Conservation (phyloP, 768 basidiomycete species). For the Leucocoprinus birnbaumii region DNA sequence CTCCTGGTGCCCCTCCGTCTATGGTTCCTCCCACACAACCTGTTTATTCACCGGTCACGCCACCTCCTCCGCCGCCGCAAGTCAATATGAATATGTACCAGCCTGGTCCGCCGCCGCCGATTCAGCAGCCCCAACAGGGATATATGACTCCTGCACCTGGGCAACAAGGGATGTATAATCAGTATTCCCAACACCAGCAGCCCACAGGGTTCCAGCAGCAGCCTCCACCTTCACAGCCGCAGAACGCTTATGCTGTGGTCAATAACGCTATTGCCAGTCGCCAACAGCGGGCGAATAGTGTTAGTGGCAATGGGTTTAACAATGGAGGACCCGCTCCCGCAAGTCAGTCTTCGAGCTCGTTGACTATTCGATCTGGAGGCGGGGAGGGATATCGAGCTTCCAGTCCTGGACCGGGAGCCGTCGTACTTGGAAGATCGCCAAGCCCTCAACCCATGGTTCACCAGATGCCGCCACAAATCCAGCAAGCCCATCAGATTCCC, state of each 20-base stretch:
- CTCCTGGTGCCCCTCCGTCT: slow-evolving; percentile 25
- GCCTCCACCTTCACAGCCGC: slow-evolving; percentile 22
- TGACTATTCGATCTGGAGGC: neutral
- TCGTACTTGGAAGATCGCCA: slow-evolving; percentile 34
- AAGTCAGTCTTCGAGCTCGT: slow-evolving; percentile 25
- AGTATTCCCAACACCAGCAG: slow-evolving; percentile 18
- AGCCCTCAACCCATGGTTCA: slow-evolving; percentile 4
- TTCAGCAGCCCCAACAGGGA: slow-evolving; percentile 22
- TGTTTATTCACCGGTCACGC: slow-evolving; percentile 30
- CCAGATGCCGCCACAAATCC: neutral
- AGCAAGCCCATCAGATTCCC: neutral
- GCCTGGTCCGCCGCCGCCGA: slow-evolving; percentile 25
- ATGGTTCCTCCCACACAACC: slow-evolving; percentile 22
- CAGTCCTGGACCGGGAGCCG: slow-evolving; percentile 25
- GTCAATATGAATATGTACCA: slow-evolving; percentile 31
- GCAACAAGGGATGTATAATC: slow-evolving; percentile 17
- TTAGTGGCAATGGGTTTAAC: slow-evolving; percentile 16
- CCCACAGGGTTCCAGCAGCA: slow-evolving; percentile 24
- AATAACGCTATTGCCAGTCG: neutral
- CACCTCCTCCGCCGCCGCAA: slow-evolving; percentile 27
- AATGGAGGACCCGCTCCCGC: slow-evolving; percentile 20
- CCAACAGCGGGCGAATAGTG: neutral
- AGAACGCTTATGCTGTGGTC: slow-evolving; percentile 14
- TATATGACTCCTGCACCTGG: slow-evolving; percentile 18
- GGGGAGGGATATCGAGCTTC: slow-evolving; percentile 14